A percentile compares a stretch with the other conserved stretches of the same genome.
These are phyloP conservation scores for Aspergillus neotritici DNA, from an alignment of 2,329 filamentous ascomycete species.

Conservation along the genomic window DNA sequence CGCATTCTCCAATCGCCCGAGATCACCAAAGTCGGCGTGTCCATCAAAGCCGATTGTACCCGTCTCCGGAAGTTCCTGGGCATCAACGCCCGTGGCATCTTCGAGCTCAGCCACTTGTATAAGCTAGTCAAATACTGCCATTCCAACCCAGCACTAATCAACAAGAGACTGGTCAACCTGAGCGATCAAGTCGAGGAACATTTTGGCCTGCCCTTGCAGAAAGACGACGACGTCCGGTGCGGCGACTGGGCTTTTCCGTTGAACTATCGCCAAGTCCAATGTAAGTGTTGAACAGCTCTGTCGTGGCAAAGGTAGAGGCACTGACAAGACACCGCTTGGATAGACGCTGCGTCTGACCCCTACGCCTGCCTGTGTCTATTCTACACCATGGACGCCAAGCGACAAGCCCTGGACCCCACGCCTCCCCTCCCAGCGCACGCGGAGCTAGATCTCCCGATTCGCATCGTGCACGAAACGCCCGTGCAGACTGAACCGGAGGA, in stretches of 20 bases:
- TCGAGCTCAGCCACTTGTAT: constrained; percentile 80
- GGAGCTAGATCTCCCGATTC: constrained; percentile 61
- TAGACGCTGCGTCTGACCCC: constrained; percentile 74
- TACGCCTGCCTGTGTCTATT: constrained; percentile 74
- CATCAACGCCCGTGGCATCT: constrained; percentile 60
- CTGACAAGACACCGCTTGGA: constrained; percentile 20
- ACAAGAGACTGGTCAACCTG: constrained; percentile 61
- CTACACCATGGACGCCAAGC: constrained; percentile 62
- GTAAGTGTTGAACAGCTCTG: constrained; percentile 45
- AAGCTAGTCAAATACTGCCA: constrained; percentile 65
- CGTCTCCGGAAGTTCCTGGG: constrained; percentile 62
- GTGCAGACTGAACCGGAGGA: constrained; percentile 8
- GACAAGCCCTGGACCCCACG: constrained; percentile 59
- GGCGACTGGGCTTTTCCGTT: constrained; percentile 69
- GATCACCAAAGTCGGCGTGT: constrained; percentile 71
- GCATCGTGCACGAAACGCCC: constrained; percentile 6
- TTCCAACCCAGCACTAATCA: constrained; percentile 52
- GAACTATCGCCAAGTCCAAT: constrained; percentile 59
- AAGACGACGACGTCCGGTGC: constrained; percentile 62
- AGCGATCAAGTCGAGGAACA: constrained; percentile 65
- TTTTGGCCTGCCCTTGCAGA: constrained; percentile 68
- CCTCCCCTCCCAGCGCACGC: constrained; percentile 66
- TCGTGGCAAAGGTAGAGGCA: constrained; percentile 16
- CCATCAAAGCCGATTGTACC: constrained; percentile 64
- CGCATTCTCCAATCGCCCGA: constrained; percentile 64